A percentile compares a stretch with the other conserved stretches of the same genome.
Evolutionary conservation across 2,329 filamentous ascomycete genomes (phyloP).

Genomic region (Talaromyces sp.): DNA sequence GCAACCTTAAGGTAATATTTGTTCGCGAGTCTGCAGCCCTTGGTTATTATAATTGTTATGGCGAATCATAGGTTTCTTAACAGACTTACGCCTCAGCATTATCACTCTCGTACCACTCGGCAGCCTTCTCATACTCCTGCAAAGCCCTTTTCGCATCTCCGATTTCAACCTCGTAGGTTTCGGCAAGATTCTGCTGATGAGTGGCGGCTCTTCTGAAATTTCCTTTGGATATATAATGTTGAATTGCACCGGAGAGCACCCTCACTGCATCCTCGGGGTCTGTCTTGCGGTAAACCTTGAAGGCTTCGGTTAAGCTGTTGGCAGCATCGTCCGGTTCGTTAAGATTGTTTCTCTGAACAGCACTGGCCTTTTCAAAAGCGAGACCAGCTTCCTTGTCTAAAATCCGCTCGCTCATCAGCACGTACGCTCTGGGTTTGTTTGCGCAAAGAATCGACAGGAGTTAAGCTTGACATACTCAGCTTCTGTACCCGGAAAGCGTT

Average conservation of each 20-base stretch:
- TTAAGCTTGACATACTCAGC: slow-evolving; percentile 53
- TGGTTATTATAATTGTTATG: neutral
- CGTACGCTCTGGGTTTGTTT: neutral
- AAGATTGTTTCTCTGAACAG: slow-evolving; percentile 71
- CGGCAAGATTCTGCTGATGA: slow-evolving; percentile 82
- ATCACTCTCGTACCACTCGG: slow-evolving; percentile 83
- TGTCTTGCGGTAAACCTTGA: slow-evolving; percentile 87
- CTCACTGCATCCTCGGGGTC: slow-evolving; percentile 77
- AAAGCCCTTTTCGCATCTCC: slow-evolving; percentile 73
- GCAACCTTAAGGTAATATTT: slow-evolving; percentile 91
- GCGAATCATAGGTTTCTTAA: neutral
- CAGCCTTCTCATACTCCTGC: slow-evolving; percentile 78
- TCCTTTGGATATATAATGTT: slow-evolving; percentile 80
- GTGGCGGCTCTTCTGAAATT: slow-evolving; percentile 88
- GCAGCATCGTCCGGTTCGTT: slow-evolving; percentile 91
- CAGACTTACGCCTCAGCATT: slow-evolving; percentile 66
- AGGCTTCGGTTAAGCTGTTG: slow-evolving; percentile 82
- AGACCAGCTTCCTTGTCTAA: slow-evolving; percentile 78
- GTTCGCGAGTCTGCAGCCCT: slow-evolving; percentile 65
- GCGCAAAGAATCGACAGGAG: neutral
- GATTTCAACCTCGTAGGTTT: slow-evolving; percentile 77
- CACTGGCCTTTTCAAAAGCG: slow-evolving; percentile 80
- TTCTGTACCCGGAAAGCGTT: slow-evolving; percentile 89
- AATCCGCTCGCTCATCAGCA: neutral
- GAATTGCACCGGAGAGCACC: slow-evolving; percentile 72